Conservation (phyloP, 768 basidiomycete species). For the Leucocoprinus sp. region DNA sequence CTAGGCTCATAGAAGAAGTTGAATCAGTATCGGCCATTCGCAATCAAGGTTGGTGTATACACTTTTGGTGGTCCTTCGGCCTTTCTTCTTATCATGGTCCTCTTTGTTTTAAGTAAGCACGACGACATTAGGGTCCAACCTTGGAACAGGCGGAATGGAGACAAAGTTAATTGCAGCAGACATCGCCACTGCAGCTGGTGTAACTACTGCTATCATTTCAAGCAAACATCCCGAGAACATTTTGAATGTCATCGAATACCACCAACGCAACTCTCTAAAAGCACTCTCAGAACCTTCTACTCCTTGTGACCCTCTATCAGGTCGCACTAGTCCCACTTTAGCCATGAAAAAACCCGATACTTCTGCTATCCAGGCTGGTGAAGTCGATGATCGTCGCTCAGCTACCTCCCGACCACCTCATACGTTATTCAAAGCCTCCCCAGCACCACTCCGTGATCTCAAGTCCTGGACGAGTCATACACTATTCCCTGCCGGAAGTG, state of each 20-base stretch:
- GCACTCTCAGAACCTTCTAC: conserved; percentile 19
- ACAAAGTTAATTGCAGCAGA: conserved; percentile 98
- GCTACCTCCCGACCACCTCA: conserved; percentile 65
- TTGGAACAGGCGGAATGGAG: conserved; percentile 99
- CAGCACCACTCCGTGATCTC: conserved; percentile 69
- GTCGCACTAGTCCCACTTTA: not conserved
- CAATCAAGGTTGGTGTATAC: conserved; percentile 53
- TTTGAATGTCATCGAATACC: conserved; percentile 74
- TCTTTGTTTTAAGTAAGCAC: conserved; percentile 66
- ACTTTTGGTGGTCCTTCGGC: too few relatives aligned
- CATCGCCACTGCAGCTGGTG: conserved; percentile 92
- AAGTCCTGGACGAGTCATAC: conserved; percentile 99
- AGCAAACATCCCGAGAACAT: conserved; percentile 74
- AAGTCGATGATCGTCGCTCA: conserved; percentile 17
- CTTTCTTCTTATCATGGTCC: conserved; percentile 1
- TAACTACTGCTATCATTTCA: conserved; percentile 83
- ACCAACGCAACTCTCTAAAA: conserved; percentile 34
- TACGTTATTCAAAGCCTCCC: conserved; percentile 77
- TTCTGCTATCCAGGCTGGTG: conserved; percentile 8
- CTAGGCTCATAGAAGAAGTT: conserved; percentile 76
- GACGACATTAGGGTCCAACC: conserved; percentile 80
- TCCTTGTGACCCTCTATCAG: conserved; percentile 5
- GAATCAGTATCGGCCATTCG: conserved; percentile 77
- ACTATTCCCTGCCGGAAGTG: conserved; percentile 76
- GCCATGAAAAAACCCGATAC: conserved; percentile 3